phyloP scores from a whole-genome alignment of 1,139 yeast species.

The Nadsonia commutata region DNA sequence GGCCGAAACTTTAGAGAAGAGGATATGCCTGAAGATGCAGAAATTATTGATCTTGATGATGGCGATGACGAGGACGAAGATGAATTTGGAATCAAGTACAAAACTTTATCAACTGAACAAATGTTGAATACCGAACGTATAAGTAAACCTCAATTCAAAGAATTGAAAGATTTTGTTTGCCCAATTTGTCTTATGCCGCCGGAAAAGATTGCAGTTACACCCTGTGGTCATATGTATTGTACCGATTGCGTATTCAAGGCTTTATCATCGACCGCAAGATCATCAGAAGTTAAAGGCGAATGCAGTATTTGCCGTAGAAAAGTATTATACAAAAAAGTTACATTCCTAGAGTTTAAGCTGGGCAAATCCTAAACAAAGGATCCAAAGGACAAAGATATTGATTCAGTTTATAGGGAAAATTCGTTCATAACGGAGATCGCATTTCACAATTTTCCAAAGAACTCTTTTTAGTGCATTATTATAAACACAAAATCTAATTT shows the following conservation, averaged over 20 bases:
- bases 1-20: conserved; percentile 2
- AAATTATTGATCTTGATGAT: conserved; percentile 5
- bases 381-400: too few relatives aligned
- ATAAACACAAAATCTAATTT: too few relatives aligned
- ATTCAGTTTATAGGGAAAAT: too few relatives aligned
- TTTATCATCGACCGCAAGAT: conserved; percentile 16
- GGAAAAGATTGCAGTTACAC: conserved; percentile 20
- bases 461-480: too few relatives aligned
- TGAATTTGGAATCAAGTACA: conserved; percentile 6
- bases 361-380: too few relatives aligned
- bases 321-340: conserved; percentile 17
- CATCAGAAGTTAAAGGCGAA: conserved; percentile 17
- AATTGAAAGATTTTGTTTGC: conserved; percentile 14
- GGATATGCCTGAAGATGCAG: neutral
- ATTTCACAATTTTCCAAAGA: too few relatives aligned
- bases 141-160: neutral
- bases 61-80: conserved; percentile 7
- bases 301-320: conserved; percentile 23
- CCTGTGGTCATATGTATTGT: conserved; percentile 26
- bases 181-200: conserved; percentile 24
- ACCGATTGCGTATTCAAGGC: conserved; percentile 23
- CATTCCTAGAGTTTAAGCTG: conserved; percentile 15
- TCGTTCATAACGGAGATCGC: too few relatives aligned
- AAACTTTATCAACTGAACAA: conserved; percentile 1
- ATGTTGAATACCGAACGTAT: conserved; percentile 1